phyloP scores from a whole-genome alignment of 148 eudicot genomes.

The Amaranthus hypochondriacus region DNA sequence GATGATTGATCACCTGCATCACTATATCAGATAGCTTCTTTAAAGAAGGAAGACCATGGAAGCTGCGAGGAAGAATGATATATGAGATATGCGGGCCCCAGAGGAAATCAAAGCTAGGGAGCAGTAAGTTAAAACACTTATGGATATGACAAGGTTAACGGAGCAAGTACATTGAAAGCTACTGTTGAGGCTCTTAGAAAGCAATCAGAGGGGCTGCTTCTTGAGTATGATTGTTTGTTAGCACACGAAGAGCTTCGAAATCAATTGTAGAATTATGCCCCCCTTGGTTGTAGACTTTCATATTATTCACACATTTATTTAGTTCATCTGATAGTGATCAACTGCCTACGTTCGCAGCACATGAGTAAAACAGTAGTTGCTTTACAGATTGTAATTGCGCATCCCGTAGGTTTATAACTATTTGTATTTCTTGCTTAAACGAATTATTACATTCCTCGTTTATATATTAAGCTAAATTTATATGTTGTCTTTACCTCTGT shows the following conservation, averaged over 20 bases:
- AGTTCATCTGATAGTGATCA: no score
- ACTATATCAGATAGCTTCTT: conserved; percentile 66
- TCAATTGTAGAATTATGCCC: conserved; percentile 42
- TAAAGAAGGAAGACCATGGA: conserved; percentile 54
- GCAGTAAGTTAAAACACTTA: conserved; percentile 39
- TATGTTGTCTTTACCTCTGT: no score
- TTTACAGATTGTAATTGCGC: no score
- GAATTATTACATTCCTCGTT: no score
- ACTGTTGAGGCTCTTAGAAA: conserved; percentile 42
- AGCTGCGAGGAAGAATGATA: conserved; percentile 34
- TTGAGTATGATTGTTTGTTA: conserved; percentile 50
- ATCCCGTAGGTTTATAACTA: no score
- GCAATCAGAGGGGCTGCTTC: conserved; percentile 53
- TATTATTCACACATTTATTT: no score
- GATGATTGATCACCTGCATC: conserved; percentile 62
- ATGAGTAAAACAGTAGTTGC: no score
- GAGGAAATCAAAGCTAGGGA: conserved; percentile 57
- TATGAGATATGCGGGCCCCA: conserved; percentile 28
- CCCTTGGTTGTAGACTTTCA: background rate
- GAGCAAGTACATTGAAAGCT: conserved; percentile 42
- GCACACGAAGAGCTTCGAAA: conserved; percentile 48
- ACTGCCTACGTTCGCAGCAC: no score
- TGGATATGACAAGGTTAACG: conserved; percentile 36
- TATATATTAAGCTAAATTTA: no score
- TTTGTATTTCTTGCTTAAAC: no score